These are phyloP conservation scores for Blumeria hordei DNA, from an alignment of 2,329 filamentous ascomycete species.

Conservation along the genomic window DNA sequence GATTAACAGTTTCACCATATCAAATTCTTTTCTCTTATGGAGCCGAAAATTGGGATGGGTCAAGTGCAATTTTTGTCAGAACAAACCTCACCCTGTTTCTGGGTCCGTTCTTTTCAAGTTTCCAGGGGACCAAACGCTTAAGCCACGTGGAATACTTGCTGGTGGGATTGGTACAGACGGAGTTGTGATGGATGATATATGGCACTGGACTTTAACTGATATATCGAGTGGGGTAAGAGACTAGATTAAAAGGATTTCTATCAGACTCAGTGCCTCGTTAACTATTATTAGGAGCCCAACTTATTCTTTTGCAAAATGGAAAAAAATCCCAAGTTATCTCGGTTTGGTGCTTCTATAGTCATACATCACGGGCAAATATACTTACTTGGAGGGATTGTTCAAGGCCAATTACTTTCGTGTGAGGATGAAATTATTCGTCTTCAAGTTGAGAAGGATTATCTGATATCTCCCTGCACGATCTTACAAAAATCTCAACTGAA, in stretches of 20 bases:
- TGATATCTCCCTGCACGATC: not conserved
- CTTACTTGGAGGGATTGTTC: constrained; percentile 22
- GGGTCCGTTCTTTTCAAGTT: constrained; percentile 8
- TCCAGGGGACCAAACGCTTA: constrained; percentile 9
- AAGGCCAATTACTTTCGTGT: constrained; percentile 19
- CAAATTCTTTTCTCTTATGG: constrained; percentile 11
- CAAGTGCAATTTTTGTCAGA: constrained; percentile 6
- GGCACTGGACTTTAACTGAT: constrained; percentile 33
- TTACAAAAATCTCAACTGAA: constrained; percentile 5
- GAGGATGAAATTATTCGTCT: constrained; percentile 25
- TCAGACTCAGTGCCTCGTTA: not conserved
- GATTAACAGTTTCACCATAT: constrained; percentile 9
- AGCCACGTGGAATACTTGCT: constrained; percentile 35
- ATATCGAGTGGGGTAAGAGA: constrained; percentile 6
- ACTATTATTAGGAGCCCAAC: not conserved
- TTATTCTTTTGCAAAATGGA: not conserved
- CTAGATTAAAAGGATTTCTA: not conserved
- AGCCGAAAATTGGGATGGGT: constrained; percentile 12
- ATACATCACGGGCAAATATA: constrained; percentile 12
- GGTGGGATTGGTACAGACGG: constrained; percentile 50
- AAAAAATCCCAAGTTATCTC: constrained; percentile 5
- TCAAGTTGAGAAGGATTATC: not conserved
- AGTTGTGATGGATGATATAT: constrained; percentile 33
- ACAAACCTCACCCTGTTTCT: constrained; percentile 5
- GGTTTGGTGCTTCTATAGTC: constrained; percentile 22